phyloP scores from a whole-genome alignment of 345 rosid species.

The Citrus reticulata region DNA sequence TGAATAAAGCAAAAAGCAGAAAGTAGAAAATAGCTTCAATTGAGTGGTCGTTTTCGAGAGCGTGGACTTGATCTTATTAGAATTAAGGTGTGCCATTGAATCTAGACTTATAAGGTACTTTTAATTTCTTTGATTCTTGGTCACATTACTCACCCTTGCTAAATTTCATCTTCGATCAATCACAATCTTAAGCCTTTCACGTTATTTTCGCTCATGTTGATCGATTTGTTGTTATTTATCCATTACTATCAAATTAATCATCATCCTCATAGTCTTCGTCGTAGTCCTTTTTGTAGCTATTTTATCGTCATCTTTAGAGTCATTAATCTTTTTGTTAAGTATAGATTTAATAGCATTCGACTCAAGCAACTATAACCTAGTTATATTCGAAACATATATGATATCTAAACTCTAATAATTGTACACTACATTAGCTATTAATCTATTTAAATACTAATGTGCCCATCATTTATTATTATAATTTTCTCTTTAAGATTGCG shows the following conservation, averaged over 20 bases:
- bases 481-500: no score
- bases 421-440: no score
- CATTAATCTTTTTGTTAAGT: no score
- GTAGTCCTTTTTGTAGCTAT: background rate
- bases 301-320: background rate
- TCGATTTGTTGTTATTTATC: background rate
- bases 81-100: constrained; percentile 33
- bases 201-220: background rate
- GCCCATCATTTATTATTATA: no score
- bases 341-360: background rate
- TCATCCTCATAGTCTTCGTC: background rate
- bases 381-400: no score
- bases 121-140: constrained; percentile 1
- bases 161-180: background rate
- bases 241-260: constrained; percentile 10
- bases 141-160: constrained; percentile 6
- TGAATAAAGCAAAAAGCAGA: background rate
- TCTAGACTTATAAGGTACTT: constrained; percentile 25
- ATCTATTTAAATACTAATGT: no score
- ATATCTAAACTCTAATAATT: no score
- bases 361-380: background rate
- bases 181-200: constrained; percentile 3
- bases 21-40: background rate
- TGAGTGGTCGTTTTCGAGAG: constrained; percentile 12
- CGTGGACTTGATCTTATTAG: constrained; percentile 13